Conservation (phyloP, 202 grass and related monocot genomes). For the Carex arenaria region DNA sequence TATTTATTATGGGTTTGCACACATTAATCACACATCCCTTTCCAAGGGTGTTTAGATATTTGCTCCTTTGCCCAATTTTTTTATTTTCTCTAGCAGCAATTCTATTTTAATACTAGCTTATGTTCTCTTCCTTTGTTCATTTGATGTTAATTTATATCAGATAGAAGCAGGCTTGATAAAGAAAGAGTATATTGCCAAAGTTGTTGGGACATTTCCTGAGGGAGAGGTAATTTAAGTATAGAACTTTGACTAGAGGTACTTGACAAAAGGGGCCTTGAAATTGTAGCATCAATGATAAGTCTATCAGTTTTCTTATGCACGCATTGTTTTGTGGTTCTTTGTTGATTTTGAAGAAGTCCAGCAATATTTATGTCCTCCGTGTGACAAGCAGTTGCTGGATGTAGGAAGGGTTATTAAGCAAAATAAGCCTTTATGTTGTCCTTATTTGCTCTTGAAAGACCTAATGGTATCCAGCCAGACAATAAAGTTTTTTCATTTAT, state of each 20-base stretch:
- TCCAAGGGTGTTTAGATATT: background rate
- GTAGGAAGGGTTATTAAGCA: background rate
- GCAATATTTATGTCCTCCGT: background rate
- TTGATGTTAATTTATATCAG: constrained; percentile 21
- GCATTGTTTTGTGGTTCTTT: no score
- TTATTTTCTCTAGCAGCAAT: background rate
- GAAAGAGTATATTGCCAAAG: constrained; percentile 94
- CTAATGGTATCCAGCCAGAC: background rate
- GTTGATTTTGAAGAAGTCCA: no score
- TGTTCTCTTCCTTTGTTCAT: background rate
- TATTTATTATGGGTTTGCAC: background rate
- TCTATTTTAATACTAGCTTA: background rate
- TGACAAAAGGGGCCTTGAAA: background rate
- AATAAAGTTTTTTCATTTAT: background rate
- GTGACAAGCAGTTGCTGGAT: background rate
- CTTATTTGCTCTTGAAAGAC: background rate
- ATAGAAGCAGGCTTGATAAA: constrained; percentile 75
- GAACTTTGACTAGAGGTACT: background rate
- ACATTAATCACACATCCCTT: background rate
- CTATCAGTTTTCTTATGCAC: no score
- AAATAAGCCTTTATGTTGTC: background rate
- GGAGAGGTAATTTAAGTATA: constrained; percentile 51
- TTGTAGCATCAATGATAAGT: no score
- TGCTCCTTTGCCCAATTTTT: background rate
- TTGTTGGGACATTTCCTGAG: constrained; percentile 86